Conservation (phyloP, 345 rosid genomes). For the Eucalyptus cladocalyx region DNA sequence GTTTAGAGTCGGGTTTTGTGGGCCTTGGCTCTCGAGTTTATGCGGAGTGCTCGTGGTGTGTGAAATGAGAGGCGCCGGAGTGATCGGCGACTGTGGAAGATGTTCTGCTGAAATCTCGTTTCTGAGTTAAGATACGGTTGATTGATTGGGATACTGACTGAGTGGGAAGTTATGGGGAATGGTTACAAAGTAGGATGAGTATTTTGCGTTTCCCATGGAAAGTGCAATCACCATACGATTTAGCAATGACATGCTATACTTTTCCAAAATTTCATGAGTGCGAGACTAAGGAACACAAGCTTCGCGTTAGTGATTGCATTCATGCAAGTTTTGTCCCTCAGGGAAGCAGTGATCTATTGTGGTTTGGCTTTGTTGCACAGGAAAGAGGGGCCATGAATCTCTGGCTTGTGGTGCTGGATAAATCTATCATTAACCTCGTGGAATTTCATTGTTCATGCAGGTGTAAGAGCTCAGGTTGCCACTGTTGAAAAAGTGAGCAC, state of each 20-base stretch:
- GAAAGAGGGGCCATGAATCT: not conserved
- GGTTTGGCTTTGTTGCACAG: not conserved
- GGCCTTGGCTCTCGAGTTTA: not conserved
- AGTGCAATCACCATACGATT: not conserved
- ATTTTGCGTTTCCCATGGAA: not conserved
- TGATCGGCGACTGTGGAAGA: not conserved
- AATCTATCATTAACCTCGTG: not conserved
- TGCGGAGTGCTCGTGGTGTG: not conserved
- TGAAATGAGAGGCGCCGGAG: not conserved
- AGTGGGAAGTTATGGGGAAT: not conserved
- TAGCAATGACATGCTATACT: not conserved
- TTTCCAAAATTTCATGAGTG: not conserved
- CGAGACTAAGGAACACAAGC: not conserved
- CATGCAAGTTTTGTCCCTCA: not conserved
- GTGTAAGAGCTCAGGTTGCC: conserved; percentile 64
- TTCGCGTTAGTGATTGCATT: not conserved
- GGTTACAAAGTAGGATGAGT: not conserved
- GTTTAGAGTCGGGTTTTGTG: not conserved
- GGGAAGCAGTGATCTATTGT: not conserved
- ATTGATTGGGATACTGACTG: not conserved
- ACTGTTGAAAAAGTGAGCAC: conserved; percentile 32
- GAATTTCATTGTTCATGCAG: not conserved
- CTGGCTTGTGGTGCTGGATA: not conserved
- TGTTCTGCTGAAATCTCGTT: not conserved
- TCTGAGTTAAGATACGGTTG: not conserved